Percentiles rank a stretch among this genome's conserved stretches.
These are phyloP conservation scores for Arachis stenosperma DNA, from an alignment of 306 rosid genomes.

Conservation along the genomic window DNA sequence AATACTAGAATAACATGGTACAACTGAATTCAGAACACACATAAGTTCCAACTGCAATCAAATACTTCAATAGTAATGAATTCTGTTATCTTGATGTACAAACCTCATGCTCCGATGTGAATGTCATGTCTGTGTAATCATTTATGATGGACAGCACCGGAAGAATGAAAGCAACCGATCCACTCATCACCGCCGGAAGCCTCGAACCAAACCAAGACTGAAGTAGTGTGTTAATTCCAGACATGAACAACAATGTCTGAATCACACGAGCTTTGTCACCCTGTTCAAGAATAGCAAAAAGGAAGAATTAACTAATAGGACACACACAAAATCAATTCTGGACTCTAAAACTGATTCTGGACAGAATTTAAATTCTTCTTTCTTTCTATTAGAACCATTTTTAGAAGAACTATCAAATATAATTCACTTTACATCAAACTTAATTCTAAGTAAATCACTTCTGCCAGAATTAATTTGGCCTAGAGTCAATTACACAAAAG, in stretches of 20 bases:
- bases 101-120: constrained; percentile 70
- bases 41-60: neutral
- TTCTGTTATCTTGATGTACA: constrained; percentile 2
- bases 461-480: no score
- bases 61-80: neutral
- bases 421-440: no score
- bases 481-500: no score
- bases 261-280: constrained; percentile 93
- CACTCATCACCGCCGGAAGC: constrained; percentile 86
- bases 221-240: constrained; percentile 81
- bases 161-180: constrained; percentile 67
- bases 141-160: constrained; percentile 80
- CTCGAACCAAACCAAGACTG: constrained; percentile 84
- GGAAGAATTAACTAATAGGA: no score
- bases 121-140: constrained; percentile 54
- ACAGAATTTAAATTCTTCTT: no score
- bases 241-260: constrained; percentile 79
- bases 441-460: no score
- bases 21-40: constrained; percentile 11
- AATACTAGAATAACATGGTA: neutral
- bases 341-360: no score
- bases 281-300: constrained; percentile 45
- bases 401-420: no score
- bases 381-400: no score
- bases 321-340: no score